A percentile compares a stretch with the other conserved stretches of the same genome.
These are phyloP conservation scores for Colletotrichum siamense DNA, from an alignment of 2,329 filamentous ascomycete species.

Conservation along the genomic window DNA sequence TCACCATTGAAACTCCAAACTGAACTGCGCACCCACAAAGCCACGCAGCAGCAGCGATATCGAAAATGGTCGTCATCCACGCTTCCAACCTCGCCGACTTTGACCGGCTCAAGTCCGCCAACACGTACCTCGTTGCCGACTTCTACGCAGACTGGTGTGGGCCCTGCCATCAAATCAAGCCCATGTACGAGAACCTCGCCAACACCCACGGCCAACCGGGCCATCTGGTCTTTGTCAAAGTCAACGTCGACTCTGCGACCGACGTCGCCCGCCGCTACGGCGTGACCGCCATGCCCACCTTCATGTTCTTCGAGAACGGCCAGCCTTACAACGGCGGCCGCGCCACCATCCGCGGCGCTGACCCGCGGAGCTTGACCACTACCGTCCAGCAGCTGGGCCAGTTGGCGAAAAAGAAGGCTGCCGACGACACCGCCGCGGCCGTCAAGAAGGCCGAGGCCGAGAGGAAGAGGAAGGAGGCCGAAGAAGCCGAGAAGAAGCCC, in stretches of 20 bases:
- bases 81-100: conserved; percentile 52
- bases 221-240: conserved; percentile 59
- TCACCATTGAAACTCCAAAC: not conserved
- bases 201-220: conserved; percentile 38
- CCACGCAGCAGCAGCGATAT: not conserved
- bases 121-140: conserved; percentile 59
- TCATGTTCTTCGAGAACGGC: conserved; percentile 64
- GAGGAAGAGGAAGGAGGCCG: conserved; percentile 6
- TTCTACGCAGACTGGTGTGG: conserved; percentile 67
- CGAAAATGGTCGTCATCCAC: conserved; percentile 36
- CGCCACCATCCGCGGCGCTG: conserved; percentile 31
- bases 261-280: conserved; percentile 55
- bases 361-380: conserved; percentile 18
- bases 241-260: conserved; percentile 62
- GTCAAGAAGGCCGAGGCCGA: conserved; percentile 31
- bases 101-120: conserved; percentile 50
- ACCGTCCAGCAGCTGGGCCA: conserved; percentile 10
- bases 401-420: conserved; percentile 28
- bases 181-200: conserved; percentile 56
- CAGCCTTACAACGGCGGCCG: conserved; percentile 48
- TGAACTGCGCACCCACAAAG: not conserved
- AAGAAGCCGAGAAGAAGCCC: not conserved
- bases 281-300: conserved; percentile 64
- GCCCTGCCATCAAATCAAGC: conserved; percentile 65
- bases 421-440: conserved; percentile 27